A percentile compares a stretch with the other conserved stretches of the same genome.
Evolutionary conservation across 1,284 basidiomycete genomes (phyloP).

Genomic region (Fomes fomentarius): DNA sequence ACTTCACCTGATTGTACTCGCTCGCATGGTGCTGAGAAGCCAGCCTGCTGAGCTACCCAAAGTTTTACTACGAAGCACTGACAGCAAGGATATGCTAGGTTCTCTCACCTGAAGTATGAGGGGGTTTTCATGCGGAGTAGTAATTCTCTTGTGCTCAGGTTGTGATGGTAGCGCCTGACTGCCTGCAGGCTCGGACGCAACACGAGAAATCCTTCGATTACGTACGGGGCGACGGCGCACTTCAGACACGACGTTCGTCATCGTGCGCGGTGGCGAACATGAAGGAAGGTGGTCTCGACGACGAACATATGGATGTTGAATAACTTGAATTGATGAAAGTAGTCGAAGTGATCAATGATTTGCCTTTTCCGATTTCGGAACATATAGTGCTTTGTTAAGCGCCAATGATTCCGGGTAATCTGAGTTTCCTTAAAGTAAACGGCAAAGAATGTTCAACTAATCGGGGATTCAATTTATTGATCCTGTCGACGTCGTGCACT

Average conservation of each 20-base stretch:
- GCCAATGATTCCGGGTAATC: no score
- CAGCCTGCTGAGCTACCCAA: constrained; percentile 52
- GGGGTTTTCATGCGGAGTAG: constrained; percentile 7
- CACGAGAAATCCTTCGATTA: constrained; percentile 13
- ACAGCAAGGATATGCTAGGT: neutral
- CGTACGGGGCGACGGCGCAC: neutral
- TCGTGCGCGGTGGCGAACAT: neutral
- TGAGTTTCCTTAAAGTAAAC: no score
- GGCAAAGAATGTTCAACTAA: no score
- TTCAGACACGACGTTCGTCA: constrained; percentile 8
- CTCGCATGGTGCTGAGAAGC: constrained; percentile 83
- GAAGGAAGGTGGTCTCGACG: neutral
- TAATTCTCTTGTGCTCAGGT: neutral
- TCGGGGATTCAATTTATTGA: constrained; percentile 16
- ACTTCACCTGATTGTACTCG: constrained; percentile 81
- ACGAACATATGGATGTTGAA: neutral
- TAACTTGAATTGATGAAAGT: constrained; percentile 13
- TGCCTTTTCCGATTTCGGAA: neutral
- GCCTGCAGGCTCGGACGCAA: constrained; percentile 15
- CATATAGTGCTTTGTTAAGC: neutral
- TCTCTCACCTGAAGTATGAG: constrained; percentile 18
- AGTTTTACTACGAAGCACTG: no score
- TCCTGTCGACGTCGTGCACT: constrained; percentile 1
- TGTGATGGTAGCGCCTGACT: neutral
- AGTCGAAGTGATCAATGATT: constrained; percentile 11